Evolutionary conservation across 2,329 filamentous ascomycete species (phyloP).

Genomic region (Myriosclerotinia curreyana): DNA sequence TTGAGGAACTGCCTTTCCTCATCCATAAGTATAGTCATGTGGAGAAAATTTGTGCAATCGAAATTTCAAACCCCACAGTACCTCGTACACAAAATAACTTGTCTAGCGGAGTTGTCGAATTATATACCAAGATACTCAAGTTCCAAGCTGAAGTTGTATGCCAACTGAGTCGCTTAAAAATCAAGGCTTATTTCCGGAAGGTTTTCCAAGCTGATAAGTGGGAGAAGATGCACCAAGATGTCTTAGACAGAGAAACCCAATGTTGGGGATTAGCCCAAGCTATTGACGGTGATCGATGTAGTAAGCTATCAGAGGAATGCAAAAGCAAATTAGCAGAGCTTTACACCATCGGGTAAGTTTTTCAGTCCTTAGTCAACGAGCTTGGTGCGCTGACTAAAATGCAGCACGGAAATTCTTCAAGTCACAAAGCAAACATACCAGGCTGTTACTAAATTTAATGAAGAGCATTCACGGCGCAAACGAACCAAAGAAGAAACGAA

Average conservation of each 20-base stretch:
- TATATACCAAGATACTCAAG: constrained; percentile 10
- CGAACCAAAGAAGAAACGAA: background rate
- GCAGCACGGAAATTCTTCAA: background rate
- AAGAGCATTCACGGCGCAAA: background rate
- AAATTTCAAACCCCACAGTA: background rate
- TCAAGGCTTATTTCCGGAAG: constrained; percentile 2
- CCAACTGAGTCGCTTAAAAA: background rate
- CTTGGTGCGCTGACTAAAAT: background rate
- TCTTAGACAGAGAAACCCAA: background rate
- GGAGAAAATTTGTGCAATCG: background rate
- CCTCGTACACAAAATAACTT: background rate
- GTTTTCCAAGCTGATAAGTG: background rate
- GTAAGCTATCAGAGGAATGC: background rate
- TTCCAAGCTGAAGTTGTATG: constrained; percentile 6
- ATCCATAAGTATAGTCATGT: background rate
- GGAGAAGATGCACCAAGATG: background rate
- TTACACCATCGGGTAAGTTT: background rate
- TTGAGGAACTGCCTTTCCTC: background rate
- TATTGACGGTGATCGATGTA: background rate
- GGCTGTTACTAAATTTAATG: background rate
- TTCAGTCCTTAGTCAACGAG: rapidly evolving
- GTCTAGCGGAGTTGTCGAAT: background rate
- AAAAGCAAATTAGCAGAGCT: background rate
- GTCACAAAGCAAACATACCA: background rate
- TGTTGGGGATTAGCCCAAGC: background rate